Base-by-base conservation (phyloP, 2,329 filamentous ascomycete genomes). In the Trichoderma sp. region DNA sequence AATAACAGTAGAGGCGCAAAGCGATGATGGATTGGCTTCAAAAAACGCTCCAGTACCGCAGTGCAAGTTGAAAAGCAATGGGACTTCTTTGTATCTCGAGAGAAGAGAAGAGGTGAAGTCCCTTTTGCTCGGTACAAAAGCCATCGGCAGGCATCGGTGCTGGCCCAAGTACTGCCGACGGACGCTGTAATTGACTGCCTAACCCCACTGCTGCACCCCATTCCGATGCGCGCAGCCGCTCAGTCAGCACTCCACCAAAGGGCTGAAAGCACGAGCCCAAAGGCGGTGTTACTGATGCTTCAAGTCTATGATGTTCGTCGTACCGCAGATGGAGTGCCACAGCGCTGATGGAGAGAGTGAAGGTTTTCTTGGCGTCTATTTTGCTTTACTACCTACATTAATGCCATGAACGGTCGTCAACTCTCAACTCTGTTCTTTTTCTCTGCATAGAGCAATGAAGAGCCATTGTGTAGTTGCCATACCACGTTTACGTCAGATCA, bases 141-240 rank as follows among this genome's bases (percentile, higher is more conserved):
- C 47, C 47, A 53, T 53, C 47, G 28, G 62, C 39, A 59, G 55
- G 39, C 34, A 61, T 34, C 57, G 57, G 57, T 36, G 62, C 47
- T 55, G 63, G 39, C 2, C 57, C 17, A 61, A 61, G 57, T 61
- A 61, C 62, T 65, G 43, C 62, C 62, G 62, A 17, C 17, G 15
- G 39, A 30, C 64, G 32, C 64, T 67, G 50, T 67, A 57, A 57
- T 50, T 67, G 64, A 57, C 47, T 32, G 64, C 47, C 64, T 57
- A 67, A 67, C 64, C 64, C 64, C 64, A 67, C 64, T 57, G 34
- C 30, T 67, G 64, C 64, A 67, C 64, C 64, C 64, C 64, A 67
- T 67, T 67, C 47, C 64, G 32, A 26, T n/a, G 64, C 63, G 17
- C 47, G 47, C 47, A 53, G 47, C 47, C 47, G 47, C 47, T 58